Evolutionary conservation across 441 rosid genomes (phyloP), one percentile per base, ranked within the genome.

Genomic region (Arabidopsis lyrata): DNA sequence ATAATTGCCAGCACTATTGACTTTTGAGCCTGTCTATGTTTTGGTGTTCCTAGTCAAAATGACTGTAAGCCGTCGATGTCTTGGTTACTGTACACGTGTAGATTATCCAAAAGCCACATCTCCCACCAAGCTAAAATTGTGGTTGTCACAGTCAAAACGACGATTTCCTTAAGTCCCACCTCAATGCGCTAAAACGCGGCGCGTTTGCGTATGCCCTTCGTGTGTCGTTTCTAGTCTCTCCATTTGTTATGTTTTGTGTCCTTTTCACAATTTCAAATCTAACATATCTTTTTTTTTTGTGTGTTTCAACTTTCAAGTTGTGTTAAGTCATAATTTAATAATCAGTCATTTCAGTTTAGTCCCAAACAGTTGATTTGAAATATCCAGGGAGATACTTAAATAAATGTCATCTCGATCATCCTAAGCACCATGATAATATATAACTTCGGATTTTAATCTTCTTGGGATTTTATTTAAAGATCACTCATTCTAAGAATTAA

Each of bases 41-140:
- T 52, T 52, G 56, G 32, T 22, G 57, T 61, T 61, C 20, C 35
- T 61, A 14, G 50, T 41, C 66, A 59, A 61, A 41, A 41, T 22
- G 20, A 41, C 32, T 13, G 12, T 13, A 35, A 61, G 35, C 50
- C 20, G 66, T 29, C 54, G 29, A 42, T 63, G 68, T 20, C 55
- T 29, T 3, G 45, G 5, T 3, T 29, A 31, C 55, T 45, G 29
- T 29, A 44, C 68, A 63, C 38, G n/a, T 9, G 67, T 14, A 45
- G 3, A 2, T 41, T 42, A 62, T 24, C 66, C 66, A 27, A 27
- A 62, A 15, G 3, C 24, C 4, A 4, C 13, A 38, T 60, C 15
- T 36, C n/a, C 31, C 65, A 60, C 9, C 11, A 6, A 3, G 45
- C 66, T 38, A 14, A 41, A 22, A 41, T 7, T 61, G 14, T 8